phyloP scores from a whole-genome alignment of 2,329 filamentous ascomycete species.

The Cordyceps fumosorosea region DNA sequence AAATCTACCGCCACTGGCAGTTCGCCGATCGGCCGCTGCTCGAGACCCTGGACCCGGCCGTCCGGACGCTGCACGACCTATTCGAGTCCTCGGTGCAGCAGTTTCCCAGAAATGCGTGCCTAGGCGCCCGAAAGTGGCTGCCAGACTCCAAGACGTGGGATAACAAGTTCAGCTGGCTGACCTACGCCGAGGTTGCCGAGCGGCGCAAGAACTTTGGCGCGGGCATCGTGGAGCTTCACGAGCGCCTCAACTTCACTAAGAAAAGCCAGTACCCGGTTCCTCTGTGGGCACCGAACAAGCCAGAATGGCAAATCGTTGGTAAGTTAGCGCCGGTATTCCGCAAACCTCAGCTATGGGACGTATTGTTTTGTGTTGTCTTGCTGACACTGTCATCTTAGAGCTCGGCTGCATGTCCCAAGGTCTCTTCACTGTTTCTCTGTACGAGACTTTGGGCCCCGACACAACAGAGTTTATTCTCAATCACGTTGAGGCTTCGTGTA shows the following conservation, averaged over 20 bases:
- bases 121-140: constrained; percentile 72
- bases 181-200: constrained; percentile 65
- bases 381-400: constrained; percentile 44
- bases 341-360: too few relatives aligned
- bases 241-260: constrained; percentile 56
- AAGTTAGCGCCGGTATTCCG: constrained; percentile 18
- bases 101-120: constrained; percentile 57
- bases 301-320: constrained; percentile 78
- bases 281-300: constrained; percentile 80
- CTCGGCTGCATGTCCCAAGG: constrained; percentile 80
- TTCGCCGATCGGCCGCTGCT: constrained; percentile 64
- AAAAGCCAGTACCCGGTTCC: constrained; percentile 64
- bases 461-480: constrained; percentile 94
- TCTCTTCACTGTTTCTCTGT: constrained; percentile 85
- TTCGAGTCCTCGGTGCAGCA: constrained; percentile 60
- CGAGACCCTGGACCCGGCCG: constrained; percentile 57
- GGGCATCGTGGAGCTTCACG: constrained; percentile 70
- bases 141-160: constrained; percentile 60
- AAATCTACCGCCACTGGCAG: constrained; percentile 78
- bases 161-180: constrained; percentile 67
- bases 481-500: constrained; percentile 68
- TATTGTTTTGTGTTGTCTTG: not conserved
- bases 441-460: constrained; percentile 90
- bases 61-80: constrained; percentile 64
- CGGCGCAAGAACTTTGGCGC: constrained; percentile 72